Evolutionary conservation across 768 basidiomycete genomes (phyloP).

Genomic region (Mycena maculata): DNA sequence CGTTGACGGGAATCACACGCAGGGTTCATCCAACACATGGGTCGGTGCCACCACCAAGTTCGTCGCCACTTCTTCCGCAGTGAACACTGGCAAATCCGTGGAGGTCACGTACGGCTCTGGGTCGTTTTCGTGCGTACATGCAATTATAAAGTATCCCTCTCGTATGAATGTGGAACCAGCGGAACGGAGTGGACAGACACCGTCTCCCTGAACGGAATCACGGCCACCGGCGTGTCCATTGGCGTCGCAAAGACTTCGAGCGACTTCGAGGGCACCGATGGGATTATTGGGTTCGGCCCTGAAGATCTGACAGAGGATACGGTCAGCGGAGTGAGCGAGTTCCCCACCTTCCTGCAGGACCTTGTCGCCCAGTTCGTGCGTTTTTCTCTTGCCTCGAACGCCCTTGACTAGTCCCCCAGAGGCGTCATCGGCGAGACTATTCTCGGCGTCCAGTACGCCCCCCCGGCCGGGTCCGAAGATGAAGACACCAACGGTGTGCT

Average conservation of each 20-base stretch:
- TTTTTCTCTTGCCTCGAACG: background rate
- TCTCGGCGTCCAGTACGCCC: background rate
- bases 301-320: background rate
- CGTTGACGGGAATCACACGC: background rate
- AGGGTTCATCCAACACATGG: conserved; percentile 3
- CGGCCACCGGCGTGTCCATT: background rate
- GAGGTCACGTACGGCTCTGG: background rate
- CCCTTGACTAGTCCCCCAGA: background rate
- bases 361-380: background rate
- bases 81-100: background rate
- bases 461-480: background rate
- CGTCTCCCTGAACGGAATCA: background rate
- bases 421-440: background rate
- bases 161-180: background rate
- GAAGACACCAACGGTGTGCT: background rate
- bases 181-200: background rate
- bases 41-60: background rate
- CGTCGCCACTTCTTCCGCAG: background rate
- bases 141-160: background rate
- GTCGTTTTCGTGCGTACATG: background rate
- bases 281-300: background rate
- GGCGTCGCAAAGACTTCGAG: background rate
- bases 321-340: background rate
- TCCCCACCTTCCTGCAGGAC: conserved; percentile 3
- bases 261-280: background rate